Evolutionary conservation across 495 filamentous ascomycete genomes (phyloP).

Genomic region (Achaetomiella virescens): DNA sequence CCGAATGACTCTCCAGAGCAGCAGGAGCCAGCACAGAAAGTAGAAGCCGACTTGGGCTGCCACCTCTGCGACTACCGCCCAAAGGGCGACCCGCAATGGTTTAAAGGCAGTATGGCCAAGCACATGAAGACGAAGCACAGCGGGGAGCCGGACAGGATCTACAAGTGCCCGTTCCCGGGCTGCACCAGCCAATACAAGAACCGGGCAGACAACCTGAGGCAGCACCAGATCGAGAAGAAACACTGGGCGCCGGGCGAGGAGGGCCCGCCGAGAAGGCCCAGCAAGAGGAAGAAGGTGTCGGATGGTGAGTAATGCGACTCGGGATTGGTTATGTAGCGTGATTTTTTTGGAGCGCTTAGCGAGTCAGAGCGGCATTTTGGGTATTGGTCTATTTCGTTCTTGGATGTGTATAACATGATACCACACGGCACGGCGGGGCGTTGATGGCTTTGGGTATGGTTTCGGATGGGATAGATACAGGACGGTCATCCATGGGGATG

Average conservation of each 20-base stretch:
- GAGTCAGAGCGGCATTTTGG: background rate
- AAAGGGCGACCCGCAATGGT: constrained; percentile 48
- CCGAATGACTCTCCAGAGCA: constrained; percentile 9
- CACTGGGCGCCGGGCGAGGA: constrained; percentile 40
- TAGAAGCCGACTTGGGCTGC: constrained; percentile 37
- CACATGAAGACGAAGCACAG: constrained; percentile 46
- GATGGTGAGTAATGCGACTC: constrained; percentile 10
- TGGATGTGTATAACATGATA: constrained; percentile 10
- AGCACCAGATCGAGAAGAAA: constrained; percentile 46
- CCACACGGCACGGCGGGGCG: constrained; percentile 1
- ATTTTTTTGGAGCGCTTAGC: too few relatives aligned
- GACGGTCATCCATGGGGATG: background rate
- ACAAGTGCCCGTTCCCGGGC: constrained; percentile 41
- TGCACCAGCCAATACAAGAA: constrained; percentile 47
- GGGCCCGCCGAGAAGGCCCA: constrained; percentile 27
- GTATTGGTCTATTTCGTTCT: background rate
- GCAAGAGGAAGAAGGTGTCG: constrained; percentile 38
- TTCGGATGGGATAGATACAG: constrained; percentile 1
- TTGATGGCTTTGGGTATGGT: background rate
- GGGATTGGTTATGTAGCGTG: background rate
- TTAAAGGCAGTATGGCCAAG: constrained; percentile 48
- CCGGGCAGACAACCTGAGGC: constrained; percentile 43
- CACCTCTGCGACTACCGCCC: constrained; percentile 46
- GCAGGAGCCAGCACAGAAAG: constrained; percentile 18
- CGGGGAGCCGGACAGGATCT: constrained; percentile 37